Percentiles rank a stretch among this genome's conserved stretches.
phyloP scores from a whole-genome alignment of 441 rosid genomes.

The Corymbia calophylla region DNA sequence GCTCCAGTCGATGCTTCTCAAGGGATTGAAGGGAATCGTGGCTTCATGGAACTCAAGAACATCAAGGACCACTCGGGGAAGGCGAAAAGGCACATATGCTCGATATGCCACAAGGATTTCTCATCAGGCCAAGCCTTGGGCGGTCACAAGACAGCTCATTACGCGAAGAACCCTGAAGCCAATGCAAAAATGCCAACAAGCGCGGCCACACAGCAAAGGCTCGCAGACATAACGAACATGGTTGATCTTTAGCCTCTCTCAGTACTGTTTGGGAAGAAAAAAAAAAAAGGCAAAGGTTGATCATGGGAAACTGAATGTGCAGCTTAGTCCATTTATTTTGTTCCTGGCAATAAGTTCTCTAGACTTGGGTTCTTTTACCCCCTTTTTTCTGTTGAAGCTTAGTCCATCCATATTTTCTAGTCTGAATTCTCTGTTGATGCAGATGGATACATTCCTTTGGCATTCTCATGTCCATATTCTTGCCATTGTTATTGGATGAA shows the following conservation, averaged over 20 bases:
- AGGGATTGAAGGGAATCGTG: not conserved
- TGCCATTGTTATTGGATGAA: not conserved
- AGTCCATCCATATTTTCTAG: not conserved
- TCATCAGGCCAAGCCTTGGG: conserved; percentile 55
- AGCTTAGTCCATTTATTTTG: not conserved
- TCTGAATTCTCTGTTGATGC: not conserved
- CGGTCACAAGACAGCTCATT: conserved; percentile 55
- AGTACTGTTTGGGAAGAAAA: not conserved
- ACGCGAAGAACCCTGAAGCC: conserved; percentile 5
- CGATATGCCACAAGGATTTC: conserved; percentile 30
- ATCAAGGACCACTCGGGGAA: not conserved
- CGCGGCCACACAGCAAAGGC: not conserved
- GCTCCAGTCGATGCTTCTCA: not conserved
- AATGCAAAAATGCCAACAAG: conserved; percentile 1
- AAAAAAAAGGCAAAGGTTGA: not conserved
- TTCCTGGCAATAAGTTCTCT: not conserved
- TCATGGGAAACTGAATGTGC: not conserved
- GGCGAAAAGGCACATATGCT: conserved; percentile 31
- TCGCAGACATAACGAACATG: not conserved
- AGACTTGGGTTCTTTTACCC: not conserved
- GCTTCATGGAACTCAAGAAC: not conserved
- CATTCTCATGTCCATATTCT: not conserved
- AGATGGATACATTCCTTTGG: not conserved
- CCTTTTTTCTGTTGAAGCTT: not conserved
- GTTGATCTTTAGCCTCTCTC: not conserved